Evolutionary conservation across 2,329 filamentous ascomycete species (phyloP).

Genomic region (Aureobasidium sp.): DNA sequence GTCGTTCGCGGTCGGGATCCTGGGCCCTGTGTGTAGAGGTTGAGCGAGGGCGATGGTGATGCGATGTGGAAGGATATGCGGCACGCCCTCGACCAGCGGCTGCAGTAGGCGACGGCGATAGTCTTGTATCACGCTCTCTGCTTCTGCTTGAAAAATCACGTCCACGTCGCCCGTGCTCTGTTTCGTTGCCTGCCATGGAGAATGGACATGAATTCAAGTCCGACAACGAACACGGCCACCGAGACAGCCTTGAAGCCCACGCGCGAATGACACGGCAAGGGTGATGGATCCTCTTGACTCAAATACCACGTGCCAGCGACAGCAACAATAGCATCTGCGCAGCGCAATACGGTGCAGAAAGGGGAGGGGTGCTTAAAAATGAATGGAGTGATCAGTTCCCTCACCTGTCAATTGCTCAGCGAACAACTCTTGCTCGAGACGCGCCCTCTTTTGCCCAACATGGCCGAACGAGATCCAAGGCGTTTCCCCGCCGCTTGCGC

Average conservation of each 20-base stretch:
- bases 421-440: constrained; percentile 9
- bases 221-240: constrained; percentile 9
- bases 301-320: constrained; percentile 6
- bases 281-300: constrained; percentile 4
- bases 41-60: constrained; percentile 13
- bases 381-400: constrained; percentile 8
- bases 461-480: constrained; percentile 5
- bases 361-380: not conserved
- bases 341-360: not conserved
- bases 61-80: constrained; percentile 7
- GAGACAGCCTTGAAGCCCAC: constrained; percentile 15
- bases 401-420: constrained; percentile 12
- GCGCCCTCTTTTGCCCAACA: constrained; percentile 7
- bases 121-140: constrained; percentile 11
- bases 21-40: constrained; percentile 8
- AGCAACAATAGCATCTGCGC: constrained; percentile 7
- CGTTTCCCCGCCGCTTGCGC: constrained; percentile 11
- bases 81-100: constrained; percentile 5
- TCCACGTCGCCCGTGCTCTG: constrained; percentile 14
- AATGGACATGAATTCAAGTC: constrained; percentile 13
- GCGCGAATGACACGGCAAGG: constrained; percentile 9
- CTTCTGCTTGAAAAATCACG: constrained; percentile 15
- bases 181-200: constrained; percentile 15
- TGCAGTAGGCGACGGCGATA: constrained; percentile 12
- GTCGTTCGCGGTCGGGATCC: not conserved